Evolutionary conservation across 2,329 filamentous ascomycete genomes (phyloP), one percentile per base, ranked within the genome.

Genomic region (Mycosphaerella arachidis): DNA sequence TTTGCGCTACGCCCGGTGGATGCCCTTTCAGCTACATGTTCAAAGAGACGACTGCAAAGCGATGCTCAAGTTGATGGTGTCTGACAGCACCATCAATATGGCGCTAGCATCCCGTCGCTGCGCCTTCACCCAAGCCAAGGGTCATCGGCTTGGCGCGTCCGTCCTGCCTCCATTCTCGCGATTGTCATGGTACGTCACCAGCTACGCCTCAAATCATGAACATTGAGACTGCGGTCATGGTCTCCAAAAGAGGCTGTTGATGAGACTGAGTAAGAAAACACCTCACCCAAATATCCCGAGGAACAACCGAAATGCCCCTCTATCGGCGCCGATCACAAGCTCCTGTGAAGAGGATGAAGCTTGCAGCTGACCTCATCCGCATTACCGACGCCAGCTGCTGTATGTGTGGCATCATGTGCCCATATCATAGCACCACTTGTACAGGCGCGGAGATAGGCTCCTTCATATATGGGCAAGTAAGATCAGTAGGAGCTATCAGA

Each of bases 1-100:
- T 18, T 9, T 50, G 43, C 27, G 50, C 29, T 2, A 56, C 45
- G n/a, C 54, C 54, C 7, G 54, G 54, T 13, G 45, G 54, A 48
- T 33, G 24, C 16, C 54, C 45, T 16, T 27, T 56, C 13, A 56
- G 54, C 20, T 56, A 43, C 40, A 56, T 46, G 27, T 48, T 56
- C 8, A 48, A 9, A 24, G 18, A 50, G 30, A 56, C 43, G 7
- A 27, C 12, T 35, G 24, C 54, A 20, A 24, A 8, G 43, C 40
- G n/a, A 37, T 56, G 54, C 40, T 35, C n/a, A 16, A 46, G 40
- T 12, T 50, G 43, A n/a, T 50, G 40, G 18, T 18, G n/a, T n/a
- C n/a, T n/a, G n/a, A n/a, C n/a, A n/a, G n/a, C n/a, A n/a, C n/a
- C n/a, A n/a, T n/a, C n/a, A n/a, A n/a, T n/a, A n/a, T 35, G 7